Base-by-base conservation (phyloP, 768 basidiomycete species). In the Leucocoprinus sp. region DNA sequence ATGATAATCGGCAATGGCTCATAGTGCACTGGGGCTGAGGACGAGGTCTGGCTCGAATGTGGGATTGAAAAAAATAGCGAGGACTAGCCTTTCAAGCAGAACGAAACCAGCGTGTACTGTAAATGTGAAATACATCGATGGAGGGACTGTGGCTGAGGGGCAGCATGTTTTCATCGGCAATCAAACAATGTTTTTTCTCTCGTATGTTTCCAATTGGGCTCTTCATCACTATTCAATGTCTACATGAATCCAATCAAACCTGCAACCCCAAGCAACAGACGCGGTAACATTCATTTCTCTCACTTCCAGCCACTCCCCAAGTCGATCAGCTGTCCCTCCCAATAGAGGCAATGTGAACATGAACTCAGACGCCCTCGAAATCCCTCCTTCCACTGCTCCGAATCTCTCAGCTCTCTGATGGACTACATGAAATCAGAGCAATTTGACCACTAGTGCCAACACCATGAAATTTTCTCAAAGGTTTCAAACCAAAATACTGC, bases 371-470 rank as follows among this genome's bases (percentile, higher is more conserved):
- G 75, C 65, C 40, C 67, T 82, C 21, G 73, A 73, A 29, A 61
- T 81, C 8, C 80, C 82, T 8, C 60, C 68, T 17, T 83, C 82
- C 40, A 74, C 63, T 23, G 68, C 67, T 5, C 69, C 68, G 6
- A 58, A 57, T 37, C 75, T 81, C 33, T 86, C 83, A 42, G 85
- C 72, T 5, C 79, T 74, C 12, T 9, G 86, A 84, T 50, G 82
- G 84, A 44, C 84, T 83, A 0, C 86, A 88, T 47, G 88, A 88
- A 53, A 85, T 91, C 41, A 76, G 88, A 44, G 92, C 91, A 17
- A 90, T 99, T 50, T 99, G 96, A 95, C 95, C 23, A 99, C 96
- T 0, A 93, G 90, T 1, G 93, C 98, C 55, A 87, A 89, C 53
- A 85, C 88, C 9, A 96, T 97, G 88, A 84, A 82, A 55, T 28